Percentiles rank a stretch among this genome's conserved stretches.
Evolutionary conservation across 495 filamentous ascomycete genomes (phyloP).

Genomic region (Pyrenula massariospora): DNA sequence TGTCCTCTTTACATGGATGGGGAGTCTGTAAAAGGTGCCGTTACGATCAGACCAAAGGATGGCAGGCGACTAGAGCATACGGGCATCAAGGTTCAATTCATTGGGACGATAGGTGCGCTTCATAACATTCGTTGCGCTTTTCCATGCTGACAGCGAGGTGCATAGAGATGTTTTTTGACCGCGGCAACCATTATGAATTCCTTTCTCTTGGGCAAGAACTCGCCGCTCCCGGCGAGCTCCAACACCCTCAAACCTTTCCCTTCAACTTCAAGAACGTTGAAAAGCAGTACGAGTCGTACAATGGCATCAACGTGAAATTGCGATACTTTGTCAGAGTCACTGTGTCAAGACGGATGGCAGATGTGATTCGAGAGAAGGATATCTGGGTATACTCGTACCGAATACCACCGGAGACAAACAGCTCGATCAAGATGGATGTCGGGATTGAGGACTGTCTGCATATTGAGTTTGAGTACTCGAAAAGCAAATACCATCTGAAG

Average conservation of each 20-base stretch:
- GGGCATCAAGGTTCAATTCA: conserved; percentile 99
- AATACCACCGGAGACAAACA: conserved; percentile 96
- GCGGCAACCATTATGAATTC: conserved; percentile 99
- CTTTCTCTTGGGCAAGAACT: conserved; percentile 92
- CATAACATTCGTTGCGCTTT: neutral
- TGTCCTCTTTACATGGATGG: conserved; percentile 95
- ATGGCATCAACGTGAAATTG: conserved; percentile 97
- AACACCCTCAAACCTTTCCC: conserved; percentile 96
- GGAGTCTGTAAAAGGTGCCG: conserved; percentile 90
- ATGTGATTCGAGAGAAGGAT: conserved; percentile 98
- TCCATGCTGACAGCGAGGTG: conserved; percentile 1
- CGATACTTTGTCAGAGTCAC: conserved; percentile 98
- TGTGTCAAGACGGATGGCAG: conserved; percentile 90
- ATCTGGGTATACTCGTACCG: conserved; percentile 99
- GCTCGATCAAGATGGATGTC: conserved; percentile 99
- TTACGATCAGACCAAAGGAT: conserved; percentile 95
- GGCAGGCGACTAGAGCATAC: conserved; percentile 96
- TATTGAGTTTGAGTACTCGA: conserved; percentile 99
- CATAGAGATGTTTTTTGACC: conserved; percentile 97
- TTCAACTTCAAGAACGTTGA: conserved; percentile 99
- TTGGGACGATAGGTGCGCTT: conserved; percentile 81
- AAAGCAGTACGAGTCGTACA: conserved; percentile 99
- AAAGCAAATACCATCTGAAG: conserved; percentile 98
- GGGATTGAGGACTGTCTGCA: conserved; percentile 99
- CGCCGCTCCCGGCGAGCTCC: conserved; percentile 89